Evolutionary conservation across 306 rosid genomes (phyloP), one percentile per base, ranked within the genome.

Genomic region (Quercus bicolor): DNA sequence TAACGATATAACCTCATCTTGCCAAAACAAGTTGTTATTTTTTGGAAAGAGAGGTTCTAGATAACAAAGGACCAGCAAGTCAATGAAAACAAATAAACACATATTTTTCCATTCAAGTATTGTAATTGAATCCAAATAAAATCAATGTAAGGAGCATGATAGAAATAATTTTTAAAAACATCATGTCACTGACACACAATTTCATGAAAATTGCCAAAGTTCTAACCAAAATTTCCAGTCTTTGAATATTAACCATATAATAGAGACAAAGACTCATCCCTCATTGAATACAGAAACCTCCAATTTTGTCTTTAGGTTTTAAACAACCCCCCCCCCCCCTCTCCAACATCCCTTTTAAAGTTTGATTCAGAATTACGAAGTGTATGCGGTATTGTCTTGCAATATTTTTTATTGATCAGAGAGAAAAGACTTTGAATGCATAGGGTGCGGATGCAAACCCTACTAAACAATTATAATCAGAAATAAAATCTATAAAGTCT

Each of bases 41-140:
- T 88, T 94, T 7, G 98, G 98, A 80, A 92, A 94, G 56, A 94
- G 90, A 60, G 97, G 97, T 53, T 97, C 97, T 68, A 94, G 81
- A 81, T 85, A 87, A 79, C 92, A 92, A 71, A 92, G 90, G 85
- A 94, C 97, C 98, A 92, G 83, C 75, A 56, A 48, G 73, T 31
- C 55, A 83, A 70, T 24, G 65, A 85, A 85, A 80, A 80, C 57
- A 56, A 72, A 68, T 75, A 64, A 69, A 51, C 54, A 75, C 23
- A 54, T 21, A 40, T 65, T 69, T 33, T 19, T 34, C 78, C 84
- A 85, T 73, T 71, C 53, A 72, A 76, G 40, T 83, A 65, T 31
- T 20, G 37, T 33, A 5, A 33, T 33, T 65, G 31, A 19, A 29
- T 1, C 48, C 21, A 65, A 15, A 26, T 2, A 13, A 65, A 65